These are phyloP conservation scores for Lecanicillium sp. DNA, from an alignment of 2,329 filamentous ascomycete species.

Conservation along the genomic window DNA sequence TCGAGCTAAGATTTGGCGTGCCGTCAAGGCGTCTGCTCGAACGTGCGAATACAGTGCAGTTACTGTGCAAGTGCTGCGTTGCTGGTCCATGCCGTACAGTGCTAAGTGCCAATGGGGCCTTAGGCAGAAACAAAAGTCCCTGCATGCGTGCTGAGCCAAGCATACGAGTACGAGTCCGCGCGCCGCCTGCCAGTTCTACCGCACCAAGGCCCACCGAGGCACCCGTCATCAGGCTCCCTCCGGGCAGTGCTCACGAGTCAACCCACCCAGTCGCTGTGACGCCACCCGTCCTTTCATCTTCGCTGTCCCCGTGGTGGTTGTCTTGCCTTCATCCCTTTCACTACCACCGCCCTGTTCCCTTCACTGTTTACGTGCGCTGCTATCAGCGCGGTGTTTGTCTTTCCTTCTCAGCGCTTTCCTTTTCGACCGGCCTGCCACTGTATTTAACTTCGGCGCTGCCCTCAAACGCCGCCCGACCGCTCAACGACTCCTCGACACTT, in stretches of 20 bases:
- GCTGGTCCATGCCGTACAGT: not conserved
- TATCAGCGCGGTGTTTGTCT: slow-evolving; percentile 11
- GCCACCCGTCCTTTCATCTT: slow-evolving; percentile 1
- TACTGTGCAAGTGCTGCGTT: too few relatives aligned
- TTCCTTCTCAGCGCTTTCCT: slow-evolving; percentile 4
- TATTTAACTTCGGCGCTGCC: not conserved
- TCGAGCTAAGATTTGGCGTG: too few relatives aligned
- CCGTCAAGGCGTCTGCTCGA: too few relatives aligned
- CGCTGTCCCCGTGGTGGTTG: slow-evolving; percentile 2
- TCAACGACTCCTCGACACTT: not conserved
- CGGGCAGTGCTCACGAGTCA: slow-evolving; percentile 6
- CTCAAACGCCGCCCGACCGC: too few relatives aligned
- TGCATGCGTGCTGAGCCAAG: slow-evolving; percentile 1
- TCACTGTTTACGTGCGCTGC: slow-evolving; percentile 4
- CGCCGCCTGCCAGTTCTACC: not conserved
- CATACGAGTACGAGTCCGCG: too few relatives aligned
- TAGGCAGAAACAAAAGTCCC: slow-evolving; percentile 5
- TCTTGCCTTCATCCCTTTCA: not conserved
- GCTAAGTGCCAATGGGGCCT: slow-evolving; percentile 2
- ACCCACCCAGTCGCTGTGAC: slow-evolving; percentile 2
- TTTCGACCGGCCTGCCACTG: not conserved
- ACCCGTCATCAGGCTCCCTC: slow-evolving; percentile 4
- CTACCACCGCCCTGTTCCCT: slow-evolving; percentile 11
- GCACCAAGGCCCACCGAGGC: not conserved
- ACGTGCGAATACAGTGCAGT: too few relatives aligned